These are phyloP conservation scores for Centella asiatica DNA, from an alignment of 129 eudicot species.

Conservation along the genomic window DNA sequence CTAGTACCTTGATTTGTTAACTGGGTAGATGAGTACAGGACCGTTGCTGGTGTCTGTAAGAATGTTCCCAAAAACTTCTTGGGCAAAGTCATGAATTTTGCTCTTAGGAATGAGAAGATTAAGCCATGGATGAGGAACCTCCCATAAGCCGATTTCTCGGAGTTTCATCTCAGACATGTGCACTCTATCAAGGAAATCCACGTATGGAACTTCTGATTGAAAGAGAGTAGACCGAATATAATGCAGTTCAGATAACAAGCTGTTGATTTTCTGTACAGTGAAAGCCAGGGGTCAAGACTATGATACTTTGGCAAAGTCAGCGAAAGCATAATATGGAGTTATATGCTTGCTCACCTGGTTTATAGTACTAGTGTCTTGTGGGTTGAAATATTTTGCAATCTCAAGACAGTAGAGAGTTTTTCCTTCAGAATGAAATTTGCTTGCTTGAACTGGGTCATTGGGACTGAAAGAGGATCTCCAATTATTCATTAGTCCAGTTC, in stretches of 20 bases:
- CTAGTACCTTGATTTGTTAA: slow-evolving; percentile 76
- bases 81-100: slow-evolving; percentile 57
- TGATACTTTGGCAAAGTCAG: not conserved
- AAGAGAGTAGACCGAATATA: slow-evolving; percentile 62
- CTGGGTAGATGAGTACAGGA: slow-evolving; percentile 92
- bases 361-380: slow-evolving; percentile 31
- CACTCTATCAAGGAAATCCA: slow-evolving; percentile 80
- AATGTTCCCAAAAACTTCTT: slow-evolving; percentile 75
- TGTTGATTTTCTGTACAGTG: slow-evolving; percentile 49
- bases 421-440: slow-evolving; percentile 63
- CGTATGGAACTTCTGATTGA: slow-evolving; percentile 66
- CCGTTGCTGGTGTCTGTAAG: slow-evolving; percentile 87
- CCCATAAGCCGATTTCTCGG: slow-evolving; percentile 86
- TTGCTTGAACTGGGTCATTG: slow-evolving; percentile 64
- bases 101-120: slow-evolving; percentile 83
- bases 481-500: slow-evolving; percentile 75
- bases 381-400: slow-evolving; percentile 70
- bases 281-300: slow-evolving; percentile 5
- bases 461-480: slow-evolving; percentile 85
- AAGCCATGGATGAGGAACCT: slow-evolving; percentile 95
- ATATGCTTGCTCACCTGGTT: slow-evolving; percentile 46
- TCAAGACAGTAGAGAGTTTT: slow-evolving; percentile 73
- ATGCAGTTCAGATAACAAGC: slow-evolving; percentile 44
- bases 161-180: slow-evolving; percentile 74
- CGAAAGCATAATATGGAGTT: slow-evolving; percentile 3